Percentiles rank a stretch among this genome's conserved stretches.
phyloP scores from a whole-genome alignment of 2,329 filamentous ascomycete species.

The Gnomoniopsis sp. region DNA sequence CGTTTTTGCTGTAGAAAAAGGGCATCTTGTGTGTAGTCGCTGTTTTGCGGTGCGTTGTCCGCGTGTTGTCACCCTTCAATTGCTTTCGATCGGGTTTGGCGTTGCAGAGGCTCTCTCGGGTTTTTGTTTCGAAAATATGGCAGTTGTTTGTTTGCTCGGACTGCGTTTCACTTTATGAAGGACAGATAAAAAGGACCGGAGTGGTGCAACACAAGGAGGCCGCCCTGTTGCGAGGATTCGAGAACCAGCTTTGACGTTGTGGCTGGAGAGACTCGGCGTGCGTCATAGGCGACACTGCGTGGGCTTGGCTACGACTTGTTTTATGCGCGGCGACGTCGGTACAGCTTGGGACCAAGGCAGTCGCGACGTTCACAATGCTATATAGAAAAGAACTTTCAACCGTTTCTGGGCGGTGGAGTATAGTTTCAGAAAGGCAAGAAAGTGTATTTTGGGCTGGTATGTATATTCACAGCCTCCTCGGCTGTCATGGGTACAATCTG shows the following conservation, averaged over 20 bases:
- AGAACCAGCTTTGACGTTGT: neutral
- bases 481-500: no score
- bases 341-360: neutral
- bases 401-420: no score
- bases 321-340: neutral
- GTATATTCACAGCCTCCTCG: no score
- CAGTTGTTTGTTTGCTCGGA: no score
- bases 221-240: neutral
- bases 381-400: no score
- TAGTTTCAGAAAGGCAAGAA: no score
- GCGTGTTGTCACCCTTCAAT: neutral
- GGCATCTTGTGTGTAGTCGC: constrained; percentile 33
- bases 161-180: neutral
- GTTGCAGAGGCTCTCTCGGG: no score
- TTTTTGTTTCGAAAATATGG: no score
- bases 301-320: neutral
- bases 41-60: neutral
- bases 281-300: neutral
- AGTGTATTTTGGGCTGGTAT: no score
- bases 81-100: neutral
- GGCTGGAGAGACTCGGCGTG: neutral
- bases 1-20: constrained; percentile 42
- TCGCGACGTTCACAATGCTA: no score
- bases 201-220: neutral
- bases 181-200: neutral